Percentiles rank a stretch among this genome's conserved stretches.
phyloP scores from a whole-genome alignment of 768 basidiomycete genomes.

The Tricholoma furcatifolium region DNA sequence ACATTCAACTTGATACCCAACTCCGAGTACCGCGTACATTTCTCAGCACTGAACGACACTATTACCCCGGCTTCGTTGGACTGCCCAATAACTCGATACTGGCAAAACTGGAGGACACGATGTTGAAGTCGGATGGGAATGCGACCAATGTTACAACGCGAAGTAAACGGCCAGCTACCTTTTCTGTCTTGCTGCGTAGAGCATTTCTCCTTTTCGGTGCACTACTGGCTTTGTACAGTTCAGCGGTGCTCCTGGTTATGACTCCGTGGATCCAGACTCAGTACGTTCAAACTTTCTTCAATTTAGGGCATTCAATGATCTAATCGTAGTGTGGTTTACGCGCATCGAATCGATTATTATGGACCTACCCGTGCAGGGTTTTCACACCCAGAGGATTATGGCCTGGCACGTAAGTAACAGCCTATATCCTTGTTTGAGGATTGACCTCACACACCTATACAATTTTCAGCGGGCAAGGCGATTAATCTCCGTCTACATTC shows the following conservation, averaged over 20 bases:
- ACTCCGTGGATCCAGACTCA: slow-evolving; percentile 38
- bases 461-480: slow-evolving; percentile 54
- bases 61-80: too few relatives aligned
- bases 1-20: too few relatives aligned
- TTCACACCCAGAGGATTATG: slow-evolving; percentile 39
- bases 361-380: slow-evolving; percentile 31
- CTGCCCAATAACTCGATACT: too few relatives aligned
- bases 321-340: slow-evolving; percentile 32
- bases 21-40: too few relatives aligned
- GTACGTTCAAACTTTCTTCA: slow-evolving; percentile 19
- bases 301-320: not conserved
- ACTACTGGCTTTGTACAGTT: slow-evolving; percentile 15
- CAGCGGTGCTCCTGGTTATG: slow-evolving; percentile 32
- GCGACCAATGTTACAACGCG: not conserved
- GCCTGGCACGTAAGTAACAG: slow-evolving; percentile 36
- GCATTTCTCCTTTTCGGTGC: not conserved
- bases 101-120: too few relatives aligned
- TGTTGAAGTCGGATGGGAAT: not conserved
- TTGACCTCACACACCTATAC: not conserved
- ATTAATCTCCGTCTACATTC: slow-evolving; percentile 59
- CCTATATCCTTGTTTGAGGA: not conserved
- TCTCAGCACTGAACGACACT: too few relatives aligned
- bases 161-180: not conserved
- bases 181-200: not conserved
- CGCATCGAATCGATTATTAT: slow-evolving; percentile 34